Evolutionary conservation across 139 green algal genomes (phyloP).

Genomic region (Prasinococcaceae sp.): DNA sequence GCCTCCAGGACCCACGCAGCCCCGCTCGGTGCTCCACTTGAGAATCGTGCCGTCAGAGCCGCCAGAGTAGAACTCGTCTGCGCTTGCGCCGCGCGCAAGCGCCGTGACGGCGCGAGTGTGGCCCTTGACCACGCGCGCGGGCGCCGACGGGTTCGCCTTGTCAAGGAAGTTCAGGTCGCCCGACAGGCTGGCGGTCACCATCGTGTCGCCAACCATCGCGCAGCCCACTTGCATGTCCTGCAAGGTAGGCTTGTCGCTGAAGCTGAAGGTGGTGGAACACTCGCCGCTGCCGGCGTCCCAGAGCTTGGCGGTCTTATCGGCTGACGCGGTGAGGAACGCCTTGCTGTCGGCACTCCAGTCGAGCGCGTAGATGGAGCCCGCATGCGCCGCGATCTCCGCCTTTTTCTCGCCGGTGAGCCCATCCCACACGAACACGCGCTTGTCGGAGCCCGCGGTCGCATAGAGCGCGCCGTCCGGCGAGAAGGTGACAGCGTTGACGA

Average conservation of each 20-base stretch:
- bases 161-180: constrained; percentile 24
- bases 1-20: constrained; percentile 11
- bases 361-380: constrained; percentile 23
- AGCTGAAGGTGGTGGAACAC: constrained; percentile 16
- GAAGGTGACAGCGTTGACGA: constrained; percentile 37
- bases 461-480: constrained; percentile 27
- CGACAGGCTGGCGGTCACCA: constrained; percentile 25
- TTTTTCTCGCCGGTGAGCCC: constrained; percentile 16
- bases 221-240: constrained; percentile 25
- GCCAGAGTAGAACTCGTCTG: constrained; percentile 10
- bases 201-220: constrained; percentile 17
- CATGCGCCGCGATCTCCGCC: constrained; percentile 11
- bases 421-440: constrained; percentile 21
- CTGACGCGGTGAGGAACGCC: constrained; percentile 24
- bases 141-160: not conserved
- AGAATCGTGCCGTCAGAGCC: constrained; percentile 22
- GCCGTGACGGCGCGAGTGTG: constrained; percentile 22
- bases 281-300: constrained; percentile 22
- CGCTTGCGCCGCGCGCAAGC: not conserved
- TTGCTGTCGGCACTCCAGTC: constrained; percentile 22
- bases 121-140: constrained; percentile 2
- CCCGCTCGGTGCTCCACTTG: constrained; percentile 6
- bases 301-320: constrained; percentile 36
- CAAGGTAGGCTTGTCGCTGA: constrained; percentile 5
- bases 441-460: constrained; percentile 23